These are phyloP conservation scores for Camelina sativa DNA, from an alignment of 345 rosid species.

Conservation along the genomic window DNA sequence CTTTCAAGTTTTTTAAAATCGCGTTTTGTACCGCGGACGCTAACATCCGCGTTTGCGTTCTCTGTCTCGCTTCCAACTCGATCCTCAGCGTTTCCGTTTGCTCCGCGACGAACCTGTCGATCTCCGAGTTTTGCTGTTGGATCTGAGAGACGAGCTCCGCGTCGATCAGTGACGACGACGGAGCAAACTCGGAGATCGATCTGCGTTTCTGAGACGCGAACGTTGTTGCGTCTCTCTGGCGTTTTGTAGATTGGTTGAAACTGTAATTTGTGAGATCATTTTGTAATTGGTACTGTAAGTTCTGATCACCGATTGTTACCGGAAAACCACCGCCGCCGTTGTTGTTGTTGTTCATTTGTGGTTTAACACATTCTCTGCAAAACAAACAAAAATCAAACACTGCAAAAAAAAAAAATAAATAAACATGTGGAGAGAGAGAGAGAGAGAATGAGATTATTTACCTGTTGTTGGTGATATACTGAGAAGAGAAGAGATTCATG, in stretches of 20 bases:
- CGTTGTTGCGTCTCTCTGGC: conserved; percentile 54
- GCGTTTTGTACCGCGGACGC: conserved; percentile 55
- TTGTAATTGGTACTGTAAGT: conserved; percentile 48
- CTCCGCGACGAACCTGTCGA: conserved; percentile 56
- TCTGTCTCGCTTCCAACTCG: conserved; percentile 66
- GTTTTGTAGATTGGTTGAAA: conserved; percentile 49
- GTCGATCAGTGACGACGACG: conserved; percentile 46
- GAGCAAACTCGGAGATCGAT: conserved; percentile 17
- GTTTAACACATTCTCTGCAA: conserved; percentile 53
- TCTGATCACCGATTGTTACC: conserved; percentile 38
- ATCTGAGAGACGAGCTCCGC: conserved; percentile 52
- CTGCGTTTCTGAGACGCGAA: conserved; percentile 50
- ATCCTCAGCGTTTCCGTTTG: conserved; percentile 63
- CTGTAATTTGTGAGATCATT: conserved; percentile 59
- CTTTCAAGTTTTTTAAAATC: conserved; percentile 51
- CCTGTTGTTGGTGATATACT: conserved; percentile 48
- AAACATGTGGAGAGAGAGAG: background rate
- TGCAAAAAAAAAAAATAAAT: background rate
- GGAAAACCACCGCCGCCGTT: conserved; percentile 40
- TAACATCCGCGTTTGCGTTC: conserved; percentile 60
- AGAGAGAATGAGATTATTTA: conserved; percentile 25
- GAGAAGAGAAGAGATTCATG: conserved; percentile 51
- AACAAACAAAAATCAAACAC: conserved; percentile 6
- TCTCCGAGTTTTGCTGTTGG: conserved; percentile 60
- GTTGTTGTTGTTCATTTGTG: conserved; percentile 54